Evolutionary conservation across 208 protist species (phyloP).

Genomic region (Leptomonas seymouri): DNA sequence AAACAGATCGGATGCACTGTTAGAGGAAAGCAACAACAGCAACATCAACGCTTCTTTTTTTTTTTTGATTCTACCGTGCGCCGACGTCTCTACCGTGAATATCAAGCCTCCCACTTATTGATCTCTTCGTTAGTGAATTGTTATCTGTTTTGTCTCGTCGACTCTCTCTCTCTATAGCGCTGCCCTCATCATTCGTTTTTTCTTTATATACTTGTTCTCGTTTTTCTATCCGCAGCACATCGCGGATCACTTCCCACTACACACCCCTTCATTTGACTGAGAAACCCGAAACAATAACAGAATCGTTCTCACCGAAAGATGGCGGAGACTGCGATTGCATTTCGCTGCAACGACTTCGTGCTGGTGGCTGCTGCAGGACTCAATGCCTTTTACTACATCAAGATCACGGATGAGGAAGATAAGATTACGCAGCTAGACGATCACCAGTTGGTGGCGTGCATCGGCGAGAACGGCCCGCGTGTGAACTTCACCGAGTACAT

Average conservation of each 20-base stretch:
- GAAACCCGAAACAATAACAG: not conserved
- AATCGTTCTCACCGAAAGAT: conserved; percentile 38
- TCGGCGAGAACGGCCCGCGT: conserved; percentile 90
- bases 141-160: too few relatives aligned
- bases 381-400: conserved; percentile 93
- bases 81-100: too few relatives aligned
- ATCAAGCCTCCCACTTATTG: too few relatives aligned
- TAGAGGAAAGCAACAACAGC: too few relatives aligned
- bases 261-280: not conserved
- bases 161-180: too few relatives aligned
- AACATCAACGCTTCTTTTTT: too few relatives aligned
- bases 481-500: conserved; percentile 95
- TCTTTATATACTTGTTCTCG: too few relatives aligned
- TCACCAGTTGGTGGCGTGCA: conserved; percentile 90
- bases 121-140: too few relatives aligned
- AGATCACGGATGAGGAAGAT: conserved; percentile 93
- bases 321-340: conserved; percentile 88
- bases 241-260: too few relatives aligned
- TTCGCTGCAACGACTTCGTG: conserved; percentile 89
- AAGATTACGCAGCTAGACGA: conserved; percentile 91
- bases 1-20: too few relatives aligned
- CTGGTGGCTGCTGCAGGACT: conserved; percentile 79
- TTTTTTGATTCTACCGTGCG: too few relatives aligned
- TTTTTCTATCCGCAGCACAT: too few relatives aligned
- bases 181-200: not conserved